Evolutionary conservation across 2,329 filamentous ascomycete species (phyloP), one percentile per base, ranked within the genome.

Genomic region (Exophiala aquamarina): DNA sequence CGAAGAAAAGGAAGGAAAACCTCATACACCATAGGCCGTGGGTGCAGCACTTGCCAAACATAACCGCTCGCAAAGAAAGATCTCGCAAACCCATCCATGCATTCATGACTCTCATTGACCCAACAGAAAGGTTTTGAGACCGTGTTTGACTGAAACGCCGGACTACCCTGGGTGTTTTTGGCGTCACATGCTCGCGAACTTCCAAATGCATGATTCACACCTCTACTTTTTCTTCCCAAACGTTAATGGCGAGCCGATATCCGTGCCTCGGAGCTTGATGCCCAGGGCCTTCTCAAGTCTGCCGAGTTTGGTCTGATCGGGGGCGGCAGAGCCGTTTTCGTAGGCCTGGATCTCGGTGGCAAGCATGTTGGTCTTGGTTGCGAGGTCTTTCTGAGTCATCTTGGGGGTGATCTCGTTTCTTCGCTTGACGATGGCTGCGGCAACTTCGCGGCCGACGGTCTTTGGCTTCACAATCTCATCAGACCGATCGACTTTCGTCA

Each of bases 401-500:
- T 95, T 93, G 71, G 91, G 90, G 71, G 87, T 87, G 67, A 89
- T 84, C 66, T 86, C 82, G 66, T 83, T 83, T 57, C 93, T 87
- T 46, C 87, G 82, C 63, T 85, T 80, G 63, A 83, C 79, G 73
- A 97, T 96, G 57, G 86, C 87, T 58, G 88, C 82, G 63, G 87
- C 89, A 57, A 97, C 89, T 47, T 81, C 77, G 63, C 79, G 78
- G 66, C 90, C 89, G 49, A 96, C 78, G 37, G 89, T 94, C 76
- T 95, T 95, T 65, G 90, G 91, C 77, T 95, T 95, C 73, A 97
- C 86, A 73, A 96, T 95, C 68, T 96, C 93, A 77, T 97, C 91
- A 67, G 84, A 85, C 60, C 92, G 91, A 78, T 97, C 93, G 70
- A 98, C 91, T 78, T 97, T 96, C 59, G 93, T 97, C 58, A 97